Evolutionary conservation across 495 filamentous ascomycete genomes (phyloP), one percentile per base, ranked within the genome.

Genomic region (Penicillium roqueforti): DNA sequence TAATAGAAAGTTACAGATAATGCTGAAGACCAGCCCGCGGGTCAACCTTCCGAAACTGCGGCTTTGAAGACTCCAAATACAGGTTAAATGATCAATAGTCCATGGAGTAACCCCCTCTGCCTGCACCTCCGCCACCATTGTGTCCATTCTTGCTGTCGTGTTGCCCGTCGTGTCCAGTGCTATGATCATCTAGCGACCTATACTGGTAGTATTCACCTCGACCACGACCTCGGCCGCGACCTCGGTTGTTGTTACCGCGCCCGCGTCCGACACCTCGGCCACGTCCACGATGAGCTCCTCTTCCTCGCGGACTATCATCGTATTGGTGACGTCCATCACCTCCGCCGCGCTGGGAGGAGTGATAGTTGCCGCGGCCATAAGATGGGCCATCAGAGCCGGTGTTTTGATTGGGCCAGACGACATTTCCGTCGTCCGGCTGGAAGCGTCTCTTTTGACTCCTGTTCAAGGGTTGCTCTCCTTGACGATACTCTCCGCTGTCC

Each of bases 401-500:
- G 29, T 38, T 51, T 14, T 64, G 56, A 10, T n/a, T 59, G 53
- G 36, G 63, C 61, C 13, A 63, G 14, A 14, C 32, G 31, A 53
- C 49, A 26, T 70, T 63, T 2, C 75, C 75, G 40, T 75, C 73
- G 25, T 71, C 71, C 20, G 60, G 65, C 43, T 63, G 68, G 43
- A 67, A 54, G 38, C 73, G 67, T 54, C 69, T 58, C 63, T 74
- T 89, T 56, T 75, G 68, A 39, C 67, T 72, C 58, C 76, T 83
- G 64, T 81, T 80, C 13, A 76, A 64, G 59, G 76, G 79, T 8
- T 75, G 67, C 32, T 52, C 47, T 14, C 23, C 47, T 1, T 26
- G 23, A 19, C 47, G 47, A 16, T 19, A 60, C 70, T 83, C 54
- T 88, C 81, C 59, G 78, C 83, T 51, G 79, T 55, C 76, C 68